Evolutionary conservation across 2,329 filamentous ascomycete species (phyloP).

Genomic region (Endocalyx cinctus): DNA sequence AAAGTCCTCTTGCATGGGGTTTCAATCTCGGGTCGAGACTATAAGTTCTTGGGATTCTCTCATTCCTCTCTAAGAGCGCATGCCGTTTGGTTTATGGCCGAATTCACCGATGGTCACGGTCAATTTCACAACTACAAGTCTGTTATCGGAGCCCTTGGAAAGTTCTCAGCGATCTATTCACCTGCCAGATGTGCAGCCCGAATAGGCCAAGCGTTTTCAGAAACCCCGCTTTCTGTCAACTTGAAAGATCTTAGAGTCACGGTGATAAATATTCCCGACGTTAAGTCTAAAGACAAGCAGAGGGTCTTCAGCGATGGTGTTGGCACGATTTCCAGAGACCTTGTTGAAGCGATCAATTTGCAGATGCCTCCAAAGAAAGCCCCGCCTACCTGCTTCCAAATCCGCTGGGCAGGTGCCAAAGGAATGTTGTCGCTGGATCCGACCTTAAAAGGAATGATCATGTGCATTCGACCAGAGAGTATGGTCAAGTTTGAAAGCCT

Average conservation of each 20-base stretch:
- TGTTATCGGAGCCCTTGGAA: background rate
- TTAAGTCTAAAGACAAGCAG: no score
- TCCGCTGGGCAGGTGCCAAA: background rate
- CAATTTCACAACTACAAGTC: background rate
- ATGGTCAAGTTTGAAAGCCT: slow-evolving; percentile 62
- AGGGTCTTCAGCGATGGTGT: background rate
- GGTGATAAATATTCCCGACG: background rate
- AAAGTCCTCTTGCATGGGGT: background rate
- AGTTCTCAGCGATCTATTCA: background rate
- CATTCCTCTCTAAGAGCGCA: background rate
- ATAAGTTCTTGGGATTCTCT: background rate
- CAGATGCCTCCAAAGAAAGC: background rate
- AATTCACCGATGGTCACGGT: background rate
- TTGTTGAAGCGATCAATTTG: background rate
- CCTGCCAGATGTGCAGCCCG: background rate
- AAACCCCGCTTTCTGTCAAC: background rate
- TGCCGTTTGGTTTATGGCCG: background rate
- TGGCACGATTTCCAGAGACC: background rate
- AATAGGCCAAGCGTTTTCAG: background rate
- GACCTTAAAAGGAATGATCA: background rate
- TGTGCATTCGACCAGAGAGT: background rate
- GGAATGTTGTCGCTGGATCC: background rate
- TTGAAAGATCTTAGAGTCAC: background rate
- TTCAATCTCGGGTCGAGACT: background rate
- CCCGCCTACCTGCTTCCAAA: background rate